A percentile compares a stretch with the other conserved stretches of the same genome.
These are phyloP conservation scores for Nymphaea thermarum DNA, from an alignment of 164 flowering plant genomes.

Conservation along the genomic window DNA sequence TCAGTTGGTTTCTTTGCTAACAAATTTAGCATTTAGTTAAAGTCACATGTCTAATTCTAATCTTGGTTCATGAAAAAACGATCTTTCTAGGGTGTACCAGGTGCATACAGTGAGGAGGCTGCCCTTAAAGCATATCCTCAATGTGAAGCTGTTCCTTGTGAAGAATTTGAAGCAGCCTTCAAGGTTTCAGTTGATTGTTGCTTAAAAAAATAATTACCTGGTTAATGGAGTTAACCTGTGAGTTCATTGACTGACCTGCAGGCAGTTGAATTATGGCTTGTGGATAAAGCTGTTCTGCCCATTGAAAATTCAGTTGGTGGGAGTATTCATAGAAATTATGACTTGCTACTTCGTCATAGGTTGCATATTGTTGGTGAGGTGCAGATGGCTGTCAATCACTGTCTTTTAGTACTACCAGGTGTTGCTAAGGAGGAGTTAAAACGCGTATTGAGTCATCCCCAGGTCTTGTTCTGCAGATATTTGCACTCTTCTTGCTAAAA, in stretches of 20 bases:
- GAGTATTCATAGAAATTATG: conserved; percentile 63
- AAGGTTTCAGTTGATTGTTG: conserved; percentile 22
- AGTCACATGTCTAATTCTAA: no score
- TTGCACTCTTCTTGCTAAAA: neutral
- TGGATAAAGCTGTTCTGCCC: conserved; percentile 62
- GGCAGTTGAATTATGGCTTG: conserved; percentile 73
- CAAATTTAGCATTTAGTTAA: no score
- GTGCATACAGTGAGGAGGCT: conserved; percentile 57
- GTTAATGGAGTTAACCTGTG: neutral
- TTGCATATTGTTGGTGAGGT: conserved; percentile 74
- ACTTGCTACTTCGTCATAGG: conserved; percentile 60
- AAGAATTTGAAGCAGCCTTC: conserved; percentile 58
- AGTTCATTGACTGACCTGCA: conserved; percentile 13
- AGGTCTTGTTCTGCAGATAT: conserved; percentile 17
- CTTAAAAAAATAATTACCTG: neutral
- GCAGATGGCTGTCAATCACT: conserved; percentile 44
- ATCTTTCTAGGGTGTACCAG: conserved; percentile 38
- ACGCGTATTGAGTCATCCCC: conserved; percentile 58
- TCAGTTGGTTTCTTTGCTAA: conserved; percentile 3
- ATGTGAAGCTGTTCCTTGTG: conserved; percentile 63
- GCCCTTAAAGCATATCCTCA: conserved; percentile 56
- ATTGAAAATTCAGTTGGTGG: conserved; percentile 64
- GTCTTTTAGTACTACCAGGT: conserved; percentile 60
- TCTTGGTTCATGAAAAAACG: no score
- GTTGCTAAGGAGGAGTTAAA: conserved; percentile 40